These are phyloP conservation scores for Cucumis hystrix DNA, from an alignment of 306 rosid genomes.

Conservation along the genomic window DNA sequence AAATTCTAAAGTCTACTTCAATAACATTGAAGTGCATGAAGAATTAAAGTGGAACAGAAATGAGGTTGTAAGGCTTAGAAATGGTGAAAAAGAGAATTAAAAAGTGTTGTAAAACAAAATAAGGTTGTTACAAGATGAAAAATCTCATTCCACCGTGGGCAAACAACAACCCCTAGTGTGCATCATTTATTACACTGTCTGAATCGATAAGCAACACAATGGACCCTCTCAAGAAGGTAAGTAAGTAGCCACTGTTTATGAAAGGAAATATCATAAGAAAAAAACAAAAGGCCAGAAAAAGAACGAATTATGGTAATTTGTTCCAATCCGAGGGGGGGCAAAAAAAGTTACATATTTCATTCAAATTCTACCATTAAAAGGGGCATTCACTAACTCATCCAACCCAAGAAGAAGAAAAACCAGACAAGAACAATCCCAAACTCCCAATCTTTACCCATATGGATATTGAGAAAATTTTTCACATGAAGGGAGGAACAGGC, in stretches of 20 bases:
- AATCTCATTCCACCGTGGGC: no score
- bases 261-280: not conserved
- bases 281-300: not conserved
- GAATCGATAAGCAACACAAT: not conserved
- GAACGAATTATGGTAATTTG: not conserved
- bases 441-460: conserved; percentile 15
- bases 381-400: not conserved
- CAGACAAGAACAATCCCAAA: not conserved
- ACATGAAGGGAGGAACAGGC: conserved; percentile 83
- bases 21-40: no score
- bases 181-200: not conserved
- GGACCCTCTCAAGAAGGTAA: not conserved
- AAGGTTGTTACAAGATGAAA: no score
- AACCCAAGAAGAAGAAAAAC: not conserved
- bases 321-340: not conserved
- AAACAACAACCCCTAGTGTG: not conserved
- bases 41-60: no score
- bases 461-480: conserved; percentile 75
- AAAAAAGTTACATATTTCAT: not conserved
- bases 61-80: no score
- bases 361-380: not conserved
- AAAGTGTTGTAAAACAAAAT: no score
- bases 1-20: not conserved
- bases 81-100: no score
- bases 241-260: not conserved